A percentile compares a stretch with the other conserved stretches of the same genome.
Evolutionary conservation across 2,329 filamentous ascomycete genomes (phyloP).

Genomic region (Neonectria faginata): DNA sequence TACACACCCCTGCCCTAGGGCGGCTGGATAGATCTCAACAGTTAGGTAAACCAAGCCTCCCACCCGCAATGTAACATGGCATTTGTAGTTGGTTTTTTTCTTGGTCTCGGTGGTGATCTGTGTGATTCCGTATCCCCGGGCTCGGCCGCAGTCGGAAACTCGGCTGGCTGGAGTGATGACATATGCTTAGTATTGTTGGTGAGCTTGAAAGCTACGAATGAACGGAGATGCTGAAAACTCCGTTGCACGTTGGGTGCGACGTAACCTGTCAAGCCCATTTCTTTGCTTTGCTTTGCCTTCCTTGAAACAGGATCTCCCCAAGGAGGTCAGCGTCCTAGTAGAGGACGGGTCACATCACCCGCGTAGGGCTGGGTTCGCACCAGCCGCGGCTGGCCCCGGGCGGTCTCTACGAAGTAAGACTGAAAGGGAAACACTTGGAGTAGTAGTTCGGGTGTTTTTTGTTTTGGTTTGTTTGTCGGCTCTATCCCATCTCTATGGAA

Average conservation of each 20-base stretch:
- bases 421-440: background rate
- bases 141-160: slow-evolving; percentile 3
- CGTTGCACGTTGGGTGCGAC: background rate
- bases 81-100: slow-evolving; percentile 8
- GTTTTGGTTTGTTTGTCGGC: background rate
- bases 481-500: background rate
- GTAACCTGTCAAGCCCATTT: background rate
- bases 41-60: slow-evolving; percentile 12
- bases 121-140: slow-evolving; percentile 3
- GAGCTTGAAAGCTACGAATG: background rate
- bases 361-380: slow-evolving; percentile 28
- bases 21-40: slow-evolving; percentile 5
- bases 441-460: background rate
- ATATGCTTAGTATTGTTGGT: background rate
- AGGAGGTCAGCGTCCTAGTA: background rate
- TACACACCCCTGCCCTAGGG: background rate
- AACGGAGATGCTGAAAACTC: background rate
- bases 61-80: slow-evolving; percentile 35
- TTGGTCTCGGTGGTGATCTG: slow-evolving; percentile 1
- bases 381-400: slow-evolving; percentile 27
- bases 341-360: slow-evolving; percentile 14
- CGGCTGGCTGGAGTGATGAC: slow-evolving; percentile 5
- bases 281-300: background rate
- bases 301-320: background rate
- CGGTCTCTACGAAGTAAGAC: slow-evolving; percentile 8